phyloP scores from a whole-genome alignment of 2,329 filamentous ascomycete species.

The Elsinoe arachidis region DNA sequence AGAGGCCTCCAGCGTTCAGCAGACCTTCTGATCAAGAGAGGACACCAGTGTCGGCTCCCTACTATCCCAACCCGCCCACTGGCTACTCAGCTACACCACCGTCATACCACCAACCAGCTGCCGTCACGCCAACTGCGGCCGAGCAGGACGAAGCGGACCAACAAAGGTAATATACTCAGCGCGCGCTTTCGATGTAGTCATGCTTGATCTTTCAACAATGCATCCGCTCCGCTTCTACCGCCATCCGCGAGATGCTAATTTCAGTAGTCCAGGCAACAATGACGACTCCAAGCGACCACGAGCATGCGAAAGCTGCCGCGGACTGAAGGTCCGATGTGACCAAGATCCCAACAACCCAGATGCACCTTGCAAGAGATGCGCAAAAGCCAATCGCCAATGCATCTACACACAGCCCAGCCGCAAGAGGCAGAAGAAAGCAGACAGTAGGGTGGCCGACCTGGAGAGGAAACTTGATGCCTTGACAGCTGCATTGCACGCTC shows the following conservation, averaged over 20 bases:
- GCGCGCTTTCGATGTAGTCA: neutral
- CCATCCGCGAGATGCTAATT: slow-evolving; percentile 27
- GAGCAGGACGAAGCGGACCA: neutral
- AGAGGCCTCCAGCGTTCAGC: neutral
- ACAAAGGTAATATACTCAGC: neutral
- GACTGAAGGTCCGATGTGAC: slow-evolving; percentile 66
- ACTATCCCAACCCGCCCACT: slow-evolving; percentile 1
- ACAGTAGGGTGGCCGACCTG: slow-evolving; percentile 78
- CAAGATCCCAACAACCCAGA: slow-evolving; percentile 56
- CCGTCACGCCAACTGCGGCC: neutral
- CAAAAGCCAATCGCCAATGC: slow-evolving; percentile 69
- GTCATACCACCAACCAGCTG: neutral
- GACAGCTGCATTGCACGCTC: slow-evolving; percentile 67
- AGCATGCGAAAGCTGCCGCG: slow-evolving; percentile 41
- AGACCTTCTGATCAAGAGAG: slow-evolving; percentile 5
- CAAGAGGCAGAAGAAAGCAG: slow-evolving; percentile 86
- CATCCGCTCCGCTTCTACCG: too few species aligned
- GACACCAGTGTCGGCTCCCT: neutral
- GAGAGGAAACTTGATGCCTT: slow-evolving; percentile 88
- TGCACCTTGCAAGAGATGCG: slow-evolving; percentile 56
- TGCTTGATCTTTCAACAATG: too few species aligned
- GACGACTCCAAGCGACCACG: slow-evolving; percentile 38
- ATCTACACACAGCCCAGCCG: slow-evolving; percentile 65
- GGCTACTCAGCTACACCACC: neutral
- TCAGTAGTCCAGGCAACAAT: slow-evolving; percentile 17